Evolutionary conservation across 2,329 filamentous ascomycete genomes (phyloP).

Genomic region (Macrophomina pseudophaseolina): DNA sequence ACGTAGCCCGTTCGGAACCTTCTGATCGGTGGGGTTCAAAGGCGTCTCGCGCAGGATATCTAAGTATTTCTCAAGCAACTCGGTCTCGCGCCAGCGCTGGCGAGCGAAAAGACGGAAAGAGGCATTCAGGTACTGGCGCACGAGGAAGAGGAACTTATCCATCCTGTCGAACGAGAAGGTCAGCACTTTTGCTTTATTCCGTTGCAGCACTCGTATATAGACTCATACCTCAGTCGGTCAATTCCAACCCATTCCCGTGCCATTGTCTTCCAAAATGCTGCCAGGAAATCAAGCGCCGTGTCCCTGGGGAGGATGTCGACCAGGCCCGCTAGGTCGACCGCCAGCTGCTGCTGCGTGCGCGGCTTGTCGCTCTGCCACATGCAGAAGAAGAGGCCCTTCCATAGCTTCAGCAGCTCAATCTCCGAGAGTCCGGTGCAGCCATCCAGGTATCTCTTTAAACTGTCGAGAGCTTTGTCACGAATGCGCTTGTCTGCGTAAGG

Average conservation of each 20-base stretch:
- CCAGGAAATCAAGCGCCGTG: slow-evolving; percentile 50
- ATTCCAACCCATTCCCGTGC: slow-evolving; percentile 57
- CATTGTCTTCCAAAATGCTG: slow-evolving; percentile 60
- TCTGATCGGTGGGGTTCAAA: slow-evolving; percentile 53
- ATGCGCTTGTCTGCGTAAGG: slow-evolving; percentile 23
- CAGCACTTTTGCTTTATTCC: neutral
- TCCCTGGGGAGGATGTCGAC: slow-evolving; percentile 61
- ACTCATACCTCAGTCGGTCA: slow-evolving; percentile 49
- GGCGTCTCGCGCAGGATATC: slow-evolving; percentile 54
- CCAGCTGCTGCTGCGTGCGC: slow-evolving; percentile 82
- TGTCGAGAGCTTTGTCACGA: slow-evolving; percentile 64
- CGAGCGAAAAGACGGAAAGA: slow-evolving; percentile 61
- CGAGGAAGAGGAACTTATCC: slow-evolving; percentile 90
- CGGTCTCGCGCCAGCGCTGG: slow-evolving; percentile 46
- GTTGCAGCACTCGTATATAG: too few species aligned
- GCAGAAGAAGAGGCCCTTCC: slow-evolving; percentile 92
- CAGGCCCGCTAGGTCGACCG: slow-evolving; percentile 75
- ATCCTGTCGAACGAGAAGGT: slow-evolving; percentile 55
- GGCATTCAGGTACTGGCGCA: slow-evolving; percentile 77
- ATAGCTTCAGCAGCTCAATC: slow-evolving; percentile 82
- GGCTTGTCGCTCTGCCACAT: slow-evolving; percentile 94
- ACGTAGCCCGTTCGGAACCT: slow-evolving; percentile 80
- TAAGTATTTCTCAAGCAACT: slow-evolving; percentile 50
- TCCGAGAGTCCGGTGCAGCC: slow-evolving; percentile 65
- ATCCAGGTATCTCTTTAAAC: slow-evolving; percentile 78